A percentile compares a stretch with the other conserved stretches of the same genome.
These are phyloP conservation scores for Lactarius quietus DNA, from an alignment of 768 basidiomycete genomes.

Conservation along the genomic window DNA sequence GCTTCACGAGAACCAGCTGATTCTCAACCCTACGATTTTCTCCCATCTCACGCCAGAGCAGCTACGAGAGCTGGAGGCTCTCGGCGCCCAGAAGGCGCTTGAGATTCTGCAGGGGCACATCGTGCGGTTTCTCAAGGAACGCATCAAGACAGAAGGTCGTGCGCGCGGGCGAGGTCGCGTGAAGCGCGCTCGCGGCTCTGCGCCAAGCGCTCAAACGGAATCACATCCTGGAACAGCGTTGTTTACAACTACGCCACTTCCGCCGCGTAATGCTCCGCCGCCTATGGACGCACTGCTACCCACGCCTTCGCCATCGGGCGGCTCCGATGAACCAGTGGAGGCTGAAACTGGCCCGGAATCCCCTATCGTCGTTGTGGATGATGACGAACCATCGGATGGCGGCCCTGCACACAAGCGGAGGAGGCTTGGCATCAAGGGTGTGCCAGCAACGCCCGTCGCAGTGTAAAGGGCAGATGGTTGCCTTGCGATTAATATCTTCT, in stretches of 20 bases:
- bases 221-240: slow-evolving; percentile 6
- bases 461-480: slow-evolving; percentile 1
- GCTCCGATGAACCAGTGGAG: slow-evolving; percentile 25
- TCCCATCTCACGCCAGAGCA: slow-evolving; percentile 69
- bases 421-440: slow-evolving; percentile 30
- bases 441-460: slow-evolving; percentile 11
- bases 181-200: slow-evolving; percentile 26
- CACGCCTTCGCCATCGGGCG: slow-evolving; percentile 32
- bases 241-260: slow-evolving; percentile 23
- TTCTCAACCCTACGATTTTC: slow-evolving; percentile 84
- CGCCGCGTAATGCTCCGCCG: slow-evolving; percentile 14
- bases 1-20: slow-evolving; percentile 77
- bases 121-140: slow-evolving; percentile 80
- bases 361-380: slow-evolving; percentile 56
- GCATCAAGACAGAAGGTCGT: slow-evolving; percentile 43
- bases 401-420: slow-evolving; percentile 57
- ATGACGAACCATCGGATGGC: slow-evolving; percentile 50
- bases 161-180: slow-evolving; percentile 28
- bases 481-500: not conserved
- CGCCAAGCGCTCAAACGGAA: slow-evolving; percentile 9
- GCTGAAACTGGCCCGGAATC: slow-evolving; percentile 39
- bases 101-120: slow-evolving; percentile 81
- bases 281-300: slow-evolving; percentile 32
- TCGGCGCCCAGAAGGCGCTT: slow-evolving; percentile 80
- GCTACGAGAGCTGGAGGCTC: slow-evolving; percentile 68